Conservation (phyloP, 768 basidiomycete genomes). For the Mycena epipterygia region DNA sequence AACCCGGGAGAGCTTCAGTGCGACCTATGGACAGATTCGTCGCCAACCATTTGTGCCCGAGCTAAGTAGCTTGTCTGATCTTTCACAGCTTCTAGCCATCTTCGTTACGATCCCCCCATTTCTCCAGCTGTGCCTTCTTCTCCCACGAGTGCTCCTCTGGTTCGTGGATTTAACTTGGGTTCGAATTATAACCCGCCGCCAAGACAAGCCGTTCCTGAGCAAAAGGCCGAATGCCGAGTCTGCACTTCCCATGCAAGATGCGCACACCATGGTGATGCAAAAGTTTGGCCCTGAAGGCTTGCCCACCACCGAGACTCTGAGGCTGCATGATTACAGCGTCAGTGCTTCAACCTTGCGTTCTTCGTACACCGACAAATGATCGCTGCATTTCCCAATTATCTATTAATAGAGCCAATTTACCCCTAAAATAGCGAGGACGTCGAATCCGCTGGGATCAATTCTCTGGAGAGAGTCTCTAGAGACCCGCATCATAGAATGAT, state of each 20-base stretch:
- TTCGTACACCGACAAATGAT: no score
- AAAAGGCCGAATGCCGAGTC: neutral
- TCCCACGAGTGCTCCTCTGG: slow-evolving; percentile 15
- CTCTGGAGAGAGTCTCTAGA: no score
- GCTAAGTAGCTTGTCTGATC: neutral
- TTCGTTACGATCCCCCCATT: slow-evolving; percentile 32
- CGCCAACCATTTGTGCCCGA: neutral
- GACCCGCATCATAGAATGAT: no score
- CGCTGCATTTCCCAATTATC: no score
- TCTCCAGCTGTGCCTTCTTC: slow-evolving; percentile 8
- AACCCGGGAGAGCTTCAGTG: slow-evolving; percentile 4
- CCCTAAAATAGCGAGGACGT: no score
- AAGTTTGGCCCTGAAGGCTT: neutral
- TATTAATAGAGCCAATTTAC: no score
- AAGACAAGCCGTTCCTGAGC: neutral
- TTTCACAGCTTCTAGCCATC: slow-evolving; percentile 26
- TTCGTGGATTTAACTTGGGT: slow-evolving; percentile 31
- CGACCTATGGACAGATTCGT: slow-evolving; percentile 25
- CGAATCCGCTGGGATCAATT: no score
- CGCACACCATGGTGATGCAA: neutral
- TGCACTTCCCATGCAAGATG: neutral
- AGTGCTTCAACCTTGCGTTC: no score
- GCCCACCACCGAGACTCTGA: neutral
- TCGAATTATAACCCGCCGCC: slow-evolving; percentile 6
- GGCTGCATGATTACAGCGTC: neutral